Conservation (phyloP, 495 filamentous ascomycete species). For the Lasiosphaeria hispida region DNA sequence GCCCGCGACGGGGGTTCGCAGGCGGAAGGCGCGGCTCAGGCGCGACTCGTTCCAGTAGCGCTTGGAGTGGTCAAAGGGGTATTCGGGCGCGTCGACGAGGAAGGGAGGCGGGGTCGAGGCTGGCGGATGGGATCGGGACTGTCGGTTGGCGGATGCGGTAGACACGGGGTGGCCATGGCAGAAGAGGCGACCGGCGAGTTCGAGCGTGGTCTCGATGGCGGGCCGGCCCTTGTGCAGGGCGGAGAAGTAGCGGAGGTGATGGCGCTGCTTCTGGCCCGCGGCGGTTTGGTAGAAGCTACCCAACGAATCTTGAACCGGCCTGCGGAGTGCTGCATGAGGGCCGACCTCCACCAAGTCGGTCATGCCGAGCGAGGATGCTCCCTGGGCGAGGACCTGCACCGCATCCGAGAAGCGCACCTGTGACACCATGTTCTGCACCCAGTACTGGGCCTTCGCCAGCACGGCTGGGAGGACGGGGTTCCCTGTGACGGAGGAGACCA, state of each 20-base stretch:
- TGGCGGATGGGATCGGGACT: no score
- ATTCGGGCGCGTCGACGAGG: slow-evolving; percentile 31
- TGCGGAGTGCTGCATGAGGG: slow-evolving; percentile 53
- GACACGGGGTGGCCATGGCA: slow-evolving; percentile 30
- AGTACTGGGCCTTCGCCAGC: slow-evolving; percentile 33
- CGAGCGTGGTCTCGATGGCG: slow-evolving; percentile 26
- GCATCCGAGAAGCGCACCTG: slow-evolving; percentile 45
- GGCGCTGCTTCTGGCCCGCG: slow-evolving; percentile 14
- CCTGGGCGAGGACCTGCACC: slow-evolving; percentile 19
- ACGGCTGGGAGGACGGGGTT: slow-evolving; percentile 24
- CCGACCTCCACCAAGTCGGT: slow-evolving; percentile 52
- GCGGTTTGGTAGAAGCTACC: slow-evolving; percentile 27
- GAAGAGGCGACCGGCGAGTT: slow-evolving; percentile 33
- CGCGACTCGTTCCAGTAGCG: slow-evolving; percentile 41
- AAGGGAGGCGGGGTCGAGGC: slow-evolving; percentile 15
- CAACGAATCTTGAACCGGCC: slow-evolving; percentile 42
- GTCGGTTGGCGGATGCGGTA: slow-evolving; percentile 22
- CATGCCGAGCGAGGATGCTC: slow-evolving; percentile 10
- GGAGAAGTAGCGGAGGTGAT: slow-evolving; percentile 22
- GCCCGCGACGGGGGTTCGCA: slow-evolving; percentile 31
- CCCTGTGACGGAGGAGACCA: slow-evolving; percentile 40
- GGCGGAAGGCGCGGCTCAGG: slow-evolving; percentile 42
- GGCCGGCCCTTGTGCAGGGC: slow-evolving; percentile 25
- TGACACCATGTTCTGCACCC: slow-evolving; percentile 46
- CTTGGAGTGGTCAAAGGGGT: slow-evolving; percentile 39